These are phyloP conservation scores for Plasmodium gaboni DNA, from an alignment of 169 alveolate species.

Conservation along the genomic window DNA sequence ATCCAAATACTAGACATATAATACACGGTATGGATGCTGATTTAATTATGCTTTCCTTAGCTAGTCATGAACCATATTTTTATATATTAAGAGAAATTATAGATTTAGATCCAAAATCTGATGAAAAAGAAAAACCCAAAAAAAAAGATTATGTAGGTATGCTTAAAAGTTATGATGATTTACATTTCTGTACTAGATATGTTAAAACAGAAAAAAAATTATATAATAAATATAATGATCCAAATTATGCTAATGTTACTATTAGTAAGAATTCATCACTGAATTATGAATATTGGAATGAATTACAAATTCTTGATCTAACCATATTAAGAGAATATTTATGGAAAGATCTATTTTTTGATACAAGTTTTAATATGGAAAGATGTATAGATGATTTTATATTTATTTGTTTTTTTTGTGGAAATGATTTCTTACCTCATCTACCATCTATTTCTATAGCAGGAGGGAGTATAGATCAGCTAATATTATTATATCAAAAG, in stretches of 20 bases:
- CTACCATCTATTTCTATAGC: slow-evolving; percentile 94
- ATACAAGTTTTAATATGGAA: slow-evolving; percentile 90
- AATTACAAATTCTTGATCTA: slow-evolving; percentile 86
- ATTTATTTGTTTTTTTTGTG: slow-evolving; percentile 96
- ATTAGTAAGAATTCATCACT: slow-evolving; percentile 1
- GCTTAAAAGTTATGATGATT: slow-evolving; percentile 77
- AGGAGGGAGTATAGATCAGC: slow-evolving; percentile 98
- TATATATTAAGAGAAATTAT: slow-evolving; percentile 95
- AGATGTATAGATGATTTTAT: slow-evolving; percentile 97
- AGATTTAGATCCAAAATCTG: slow-evolving; percentile 74
- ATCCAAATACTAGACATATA: slow-evolving; percentile 97
- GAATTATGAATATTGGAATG: slow-evolving; percentile 84
- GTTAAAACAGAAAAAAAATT: slow-evolving; percentile 1
- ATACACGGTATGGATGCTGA: slow-evolving; percentile 99
- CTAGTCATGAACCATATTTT: slow-evolving; percentile 97
- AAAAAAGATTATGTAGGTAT: slow-evolving; percentile 57
- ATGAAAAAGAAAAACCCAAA: slow-evolving; percentile 22
- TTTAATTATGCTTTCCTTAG: slow-evolving; percentile 97
- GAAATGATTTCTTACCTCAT: slow-evolving; percentile 98
- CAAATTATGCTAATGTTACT: slow-evolving; percentile 55
- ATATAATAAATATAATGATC: slow-evolving; percentile 68
- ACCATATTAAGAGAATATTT: slow-evolving; percentile 89
- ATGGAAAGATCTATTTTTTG: slow-evolving; percentile 81
- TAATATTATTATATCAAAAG: slow-evolving; percentile 93
- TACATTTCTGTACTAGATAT: slow-evolving; percentile 57